phyloP scores from a whole-genome alignment of 495 filamentous ascomycete genomes.

The Neurospora sp. region DNA sequence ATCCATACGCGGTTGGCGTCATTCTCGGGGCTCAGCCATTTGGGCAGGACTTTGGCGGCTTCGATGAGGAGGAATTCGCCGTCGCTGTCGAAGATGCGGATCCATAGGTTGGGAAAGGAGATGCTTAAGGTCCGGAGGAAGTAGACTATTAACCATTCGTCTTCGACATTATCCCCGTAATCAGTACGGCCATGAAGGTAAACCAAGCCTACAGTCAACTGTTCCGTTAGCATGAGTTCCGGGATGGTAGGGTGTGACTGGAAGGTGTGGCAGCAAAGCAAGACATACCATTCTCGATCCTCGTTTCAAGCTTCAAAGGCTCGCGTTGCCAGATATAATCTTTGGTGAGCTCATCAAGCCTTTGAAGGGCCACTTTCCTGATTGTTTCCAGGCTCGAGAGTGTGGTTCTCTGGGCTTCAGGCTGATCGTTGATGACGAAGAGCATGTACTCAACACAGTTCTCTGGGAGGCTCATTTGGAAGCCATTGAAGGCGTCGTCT shows the following conservation, averaged over 20 bases:
- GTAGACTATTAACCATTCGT: slow-evolving; percentile 95
- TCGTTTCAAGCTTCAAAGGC: slow-evolving; percentile 48
- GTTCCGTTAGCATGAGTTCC: neutral
- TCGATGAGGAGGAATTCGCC: slow-evolving; percentile 94
- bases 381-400: slow-evolving; percentile 55
- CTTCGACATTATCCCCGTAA: slow-evolving; percentile 88
- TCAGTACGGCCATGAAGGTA: slow-evolving; percentile 64
- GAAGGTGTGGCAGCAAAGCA: neutral
- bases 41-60: slow-evolving; percentile 77
- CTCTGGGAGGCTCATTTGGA: slow-evolving; percentile 70
- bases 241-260: neutral
- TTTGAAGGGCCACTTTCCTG: slow-evolving; percentile 52
- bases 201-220: slow-evolving; percentile 23
- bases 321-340: slow-evolving; percentile 97
- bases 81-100: slow-evolving; percentile 73
- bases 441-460: slow-evolving; percentile 83
- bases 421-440: slow-evolving; percentile 52
- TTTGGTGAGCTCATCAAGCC: slow-evolving; percentile 53
- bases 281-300: slow-evolving; percentile 48
- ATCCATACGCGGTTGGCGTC: slow-evolving; percentile 82
- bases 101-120: slow-evolving; percentile 66
- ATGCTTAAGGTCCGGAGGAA: slow-evolving; percentile 70
- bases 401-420: slow-evolving; percentile 35
- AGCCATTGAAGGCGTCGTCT: slow-evolving; percentile 45
- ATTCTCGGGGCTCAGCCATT: slow-evolving; percentile 87